Conservation (phyloP, 2,329 filamentous ascomycete genomes). For the Coniella vitis region DNA sequence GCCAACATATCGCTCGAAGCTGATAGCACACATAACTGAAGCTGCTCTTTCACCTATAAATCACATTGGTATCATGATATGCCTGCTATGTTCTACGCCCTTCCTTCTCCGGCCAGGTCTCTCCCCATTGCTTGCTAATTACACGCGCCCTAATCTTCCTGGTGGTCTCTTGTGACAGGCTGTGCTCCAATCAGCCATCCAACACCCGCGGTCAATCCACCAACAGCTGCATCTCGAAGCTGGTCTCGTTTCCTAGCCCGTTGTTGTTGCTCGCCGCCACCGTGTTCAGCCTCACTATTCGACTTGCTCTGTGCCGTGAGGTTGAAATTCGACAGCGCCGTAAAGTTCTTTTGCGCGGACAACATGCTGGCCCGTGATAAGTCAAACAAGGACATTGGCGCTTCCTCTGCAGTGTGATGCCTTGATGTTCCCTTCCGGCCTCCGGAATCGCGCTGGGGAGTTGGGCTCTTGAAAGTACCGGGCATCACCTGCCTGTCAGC, state of each 20-base stretch:
- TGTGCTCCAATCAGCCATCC: slow-evolving; percentile 61
- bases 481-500: slow-evolving; percentile 54
- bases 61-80: neutral
- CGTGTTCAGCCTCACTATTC: slow-evolving; percentile 19
- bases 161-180: slow-evolving; percentile 26
- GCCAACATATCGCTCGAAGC: too few species aligned
- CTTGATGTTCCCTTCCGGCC: slow-evolving; percentile 41
- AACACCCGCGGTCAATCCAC: slow-evolving; percentile 59
- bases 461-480: slow-evolving; percentile 40
- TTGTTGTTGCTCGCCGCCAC: slow-evolving; percentile 17
- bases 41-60: neutral
- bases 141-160: slow-evolving; percentile 17
- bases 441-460: slow-evolving; percentile 31
- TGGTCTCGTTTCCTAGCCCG: slow-evolving; percentile 65
- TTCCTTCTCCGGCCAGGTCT: too few species aligned
- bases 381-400: slow-evolving; percentile 60
- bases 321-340: slow-evolving; percentile 47
- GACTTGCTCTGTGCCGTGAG: slow-evolving; percentile 32
- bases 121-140: too few species aligned
- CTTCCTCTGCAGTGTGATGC: slow-evolving; percentile 39
- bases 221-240: slow-evolving; percentile 57
- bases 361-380: slow-evolving; percentile 54
- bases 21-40: too few species aligned
- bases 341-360: slow-evolving; percentile 51
- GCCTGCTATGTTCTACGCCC: too few species aligned